phyloP scores from a whole-genome alignment of 768 basidiomycete genomes.

The Leucosporidium scottii region DNA sequence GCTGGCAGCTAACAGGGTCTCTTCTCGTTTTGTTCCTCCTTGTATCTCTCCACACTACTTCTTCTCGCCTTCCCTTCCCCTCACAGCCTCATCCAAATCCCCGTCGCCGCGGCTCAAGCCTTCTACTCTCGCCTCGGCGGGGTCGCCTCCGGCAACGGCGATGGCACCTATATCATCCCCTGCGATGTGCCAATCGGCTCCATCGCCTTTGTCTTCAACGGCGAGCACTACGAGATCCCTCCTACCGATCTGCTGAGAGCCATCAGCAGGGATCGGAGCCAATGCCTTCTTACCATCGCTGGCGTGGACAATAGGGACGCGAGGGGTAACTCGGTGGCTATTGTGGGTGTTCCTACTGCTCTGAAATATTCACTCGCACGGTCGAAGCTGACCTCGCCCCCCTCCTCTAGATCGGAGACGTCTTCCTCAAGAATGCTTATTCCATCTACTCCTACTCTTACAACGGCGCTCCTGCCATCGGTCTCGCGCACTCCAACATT shows the following conservation, averaged over 20 bases:
- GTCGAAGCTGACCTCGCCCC: too few species aligned
- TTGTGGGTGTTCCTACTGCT: too few species aligned
- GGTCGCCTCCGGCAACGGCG: background rate
- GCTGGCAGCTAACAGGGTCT: too few species aligned
- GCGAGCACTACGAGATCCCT: constrained; percentile 24
- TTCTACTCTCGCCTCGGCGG: constrained; percentile 21
- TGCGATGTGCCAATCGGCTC: constrained; percentile 15
- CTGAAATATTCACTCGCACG: too few species aligned
- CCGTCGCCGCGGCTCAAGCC: constrained; percentile 5
- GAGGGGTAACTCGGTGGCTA: constrained; percentile 3
- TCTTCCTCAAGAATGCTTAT: constrained; percentile 28
- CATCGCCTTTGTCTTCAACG: constrained; percentile 23
- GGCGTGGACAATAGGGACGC: constrained; percentile 25
- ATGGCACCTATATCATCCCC: constrained; percentile 22
- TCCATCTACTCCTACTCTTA: constrained; percentile 26
- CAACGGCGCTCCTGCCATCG: constrained; percentile 27
- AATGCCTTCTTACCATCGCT: constrained; percentile 26
- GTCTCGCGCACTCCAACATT: constrained; percentile 7
- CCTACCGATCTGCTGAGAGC: constrained; percentile 26
- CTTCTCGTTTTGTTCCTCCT: too few species aligned
- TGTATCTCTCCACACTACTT: constrained; percentile 13
- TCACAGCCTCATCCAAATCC: background rate
- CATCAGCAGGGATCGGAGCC: constrained; percentile 5
- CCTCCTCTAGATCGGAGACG: constrained; percentile 3
- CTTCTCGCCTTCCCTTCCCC: too few species aligned